A percentile compares a stretch with the other conserved stretches of the same genome.
These are phyloP conservation scores for Termitomyces eurrhizus DNA, from an alignment of 768 basidiomycete species.

Conservation along the genomic window DNA sequence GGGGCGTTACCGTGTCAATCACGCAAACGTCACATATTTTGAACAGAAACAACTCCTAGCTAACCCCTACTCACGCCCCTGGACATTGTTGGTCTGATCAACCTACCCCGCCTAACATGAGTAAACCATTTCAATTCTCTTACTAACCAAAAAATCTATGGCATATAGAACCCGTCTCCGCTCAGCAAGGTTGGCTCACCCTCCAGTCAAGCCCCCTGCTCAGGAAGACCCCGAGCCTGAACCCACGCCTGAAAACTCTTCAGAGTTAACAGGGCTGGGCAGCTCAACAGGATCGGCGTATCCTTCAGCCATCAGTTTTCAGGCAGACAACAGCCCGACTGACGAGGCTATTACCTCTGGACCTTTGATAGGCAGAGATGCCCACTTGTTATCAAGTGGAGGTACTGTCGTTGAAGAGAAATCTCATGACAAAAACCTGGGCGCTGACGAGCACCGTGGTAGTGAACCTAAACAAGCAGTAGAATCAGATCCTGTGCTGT, in stretches of 20 bases:
- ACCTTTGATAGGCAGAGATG: neutral
- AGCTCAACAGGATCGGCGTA: neutral
- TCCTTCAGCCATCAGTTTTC: neutral
- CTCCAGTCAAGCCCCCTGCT: no score
- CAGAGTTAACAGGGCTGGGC: neutral
- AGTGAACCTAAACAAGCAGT: no score
- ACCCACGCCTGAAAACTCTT: no score
- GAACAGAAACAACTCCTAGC: no score
- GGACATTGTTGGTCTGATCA: neutral
- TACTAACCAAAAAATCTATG: neutral
- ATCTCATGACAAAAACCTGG: neutral
- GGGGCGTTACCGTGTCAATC: no score
- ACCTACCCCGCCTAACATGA: neutral
- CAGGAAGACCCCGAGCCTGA: no score
- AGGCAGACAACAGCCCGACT: neutral
- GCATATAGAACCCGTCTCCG: neutral
- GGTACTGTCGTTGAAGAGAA: neutral
- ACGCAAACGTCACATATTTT: no score
- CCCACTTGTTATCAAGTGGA: neutral
- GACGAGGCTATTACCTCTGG: neutral
- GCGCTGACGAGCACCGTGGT: neutral
- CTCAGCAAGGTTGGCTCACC: neutral
- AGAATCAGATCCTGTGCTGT: no score
- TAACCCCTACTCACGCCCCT: neutral
- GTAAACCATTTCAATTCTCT: neutral